phyloP scores from a whole-genome alignment of 2,329 filamentous ascomycete species.

The Cercospora brassicicola region DNA sequence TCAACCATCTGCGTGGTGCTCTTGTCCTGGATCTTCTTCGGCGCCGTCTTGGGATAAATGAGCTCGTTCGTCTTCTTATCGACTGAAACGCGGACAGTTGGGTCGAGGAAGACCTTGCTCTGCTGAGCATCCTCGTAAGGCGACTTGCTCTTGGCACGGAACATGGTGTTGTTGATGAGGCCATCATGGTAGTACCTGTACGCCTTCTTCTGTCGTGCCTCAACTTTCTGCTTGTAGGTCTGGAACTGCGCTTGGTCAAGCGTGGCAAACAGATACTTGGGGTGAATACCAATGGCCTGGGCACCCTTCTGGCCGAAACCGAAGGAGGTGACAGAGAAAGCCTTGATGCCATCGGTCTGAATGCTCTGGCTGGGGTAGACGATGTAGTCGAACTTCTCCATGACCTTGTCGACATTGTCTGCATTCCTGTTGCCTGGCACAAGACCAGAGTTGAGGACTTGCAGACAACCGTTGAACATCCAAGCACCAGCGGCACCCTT shows the following conservation, averaged over 20 bases:
- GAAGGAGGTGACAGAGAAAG: conserved; percentile 97
- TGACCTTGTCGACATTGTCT: conserved; percentile 91
- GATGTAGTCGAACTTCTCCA: conserved; percentile 98
- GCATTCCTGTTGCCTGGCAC: conserved; percentile 97
- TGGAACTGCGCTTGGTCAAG: conserved; percentile 82
- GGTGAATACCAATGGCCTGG: conserved; percentile 94
- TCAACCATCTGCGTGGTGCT: conserved; percentile 74
- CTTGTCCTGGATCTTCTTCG: conserved; percentile 63
- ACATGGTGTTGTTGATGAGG: conserved; percentile 95
- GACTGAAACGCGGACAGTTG: conserved; percentile 76
- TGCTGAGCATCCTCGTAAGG: conserved; percentile 90
- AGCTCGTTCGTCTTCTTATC: conserved; percentile 86
- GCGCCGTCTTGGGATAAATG: conserved; percentile 68
- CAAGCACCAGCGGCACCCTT: conserved; percentile 99
- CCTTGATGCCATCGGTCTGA: conserved; percentile 97
- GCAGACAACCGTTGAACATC: conserved; percentile 99
- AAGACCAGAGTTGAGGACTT: conserved; percentile 89
- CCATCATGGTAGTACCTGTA: conserved; percentile 99
- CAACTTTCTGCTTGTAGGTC: conserved; percentile 82
- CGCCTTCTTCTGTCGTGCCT: conserved; percentile 93
- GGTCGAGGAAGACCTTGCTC: conserved; percentile 87
- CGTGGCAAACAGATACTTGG: conserved; percentile 92
- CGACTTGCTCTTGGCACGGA: conserved; percentile 88
- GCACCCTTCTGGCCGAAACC: conserved; percentile 99
- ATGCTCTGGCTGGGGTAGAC: conserved; percentile 94